Evolutionary conservation across 768 basidiomycete genomes (phyloP).

Genomic region (Russula foetens): DNA sequence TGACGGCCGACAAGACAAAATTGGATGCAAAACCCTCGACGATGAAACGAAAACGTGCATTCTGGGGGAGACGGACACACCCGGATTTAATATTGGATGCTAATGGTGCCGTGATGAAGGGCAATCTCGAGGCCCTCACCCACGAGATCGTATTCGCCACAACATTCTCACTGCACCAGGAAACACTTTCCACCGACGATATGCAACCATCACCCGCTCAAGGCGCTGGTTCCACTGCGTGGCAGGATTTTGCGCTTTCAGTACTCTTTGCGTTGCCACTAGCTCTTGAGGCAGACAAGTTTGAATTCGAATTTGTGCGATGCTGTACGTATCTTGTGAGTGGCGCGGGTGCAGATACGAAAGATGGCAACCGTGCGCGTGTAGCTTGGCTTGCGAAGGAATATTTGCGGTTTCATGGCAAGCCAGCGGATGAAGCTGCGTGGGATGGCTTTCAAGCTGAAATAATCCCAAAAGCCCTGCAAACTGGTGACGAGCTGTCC

Average conservation of each 20-base stretch:
- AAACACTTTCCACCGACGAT: not conserved
- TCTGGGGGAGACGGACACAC: slow-evolving; percentile 72
- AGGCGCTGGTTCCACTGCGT: slow-evolving; percentile 27
- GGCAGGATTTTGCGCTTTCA: slow-evolving; percentile 58
- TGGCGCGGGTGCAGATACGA: slow-evolving; percentile 39
- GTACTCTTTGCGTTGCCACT: slow-evolving; percentile 54
- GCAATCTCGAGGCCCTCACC: slow-evolving; percentile 68
- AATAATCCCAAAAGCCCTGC: slow-evolving; percentile 36
- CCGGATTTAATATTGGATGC: slow-evolving; percentile 49
- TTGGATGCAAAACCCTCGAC: slow-evolving; percentile 30
- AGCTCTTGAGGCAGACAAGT: slow-evolving; percentile 43
- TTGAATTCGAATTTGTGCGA: slow-evolving; percentile 64
- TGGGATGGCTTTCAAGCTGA: slow-evolving; percentile 56
- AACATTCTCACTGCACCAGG: slow-evolving; percentile 34
- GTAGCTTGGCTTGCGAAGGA: slow-evolving; percentile 59
- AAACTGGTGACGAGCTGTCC: slow-evolving; percentile 19
- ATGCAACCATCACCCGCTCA: slow-evolving; percentile 13
- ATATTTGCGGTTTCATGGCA: slow-evolving; percentile 53
- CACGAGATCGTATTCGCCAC: slow-evolving; percentile 81
- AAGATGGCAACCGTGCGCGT: slow-evolving; percentile 34
- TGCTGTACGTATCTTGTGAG: slow-evolving; percentile 58
- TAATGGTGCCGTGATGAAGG: slow-evolving; percentile 44
- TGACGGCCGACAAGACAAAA: slow-evolving; percentile 24
- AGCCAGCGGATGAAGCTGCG: slow-evolving; percentile 39
- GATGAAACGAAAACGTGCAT: slow-evolving; percentile 54